Evolutionary conservation across 495 filamentous ascomycete genomes (phyloP).

Genomic region (Hyaloscypha hepaticicola): DNA sequence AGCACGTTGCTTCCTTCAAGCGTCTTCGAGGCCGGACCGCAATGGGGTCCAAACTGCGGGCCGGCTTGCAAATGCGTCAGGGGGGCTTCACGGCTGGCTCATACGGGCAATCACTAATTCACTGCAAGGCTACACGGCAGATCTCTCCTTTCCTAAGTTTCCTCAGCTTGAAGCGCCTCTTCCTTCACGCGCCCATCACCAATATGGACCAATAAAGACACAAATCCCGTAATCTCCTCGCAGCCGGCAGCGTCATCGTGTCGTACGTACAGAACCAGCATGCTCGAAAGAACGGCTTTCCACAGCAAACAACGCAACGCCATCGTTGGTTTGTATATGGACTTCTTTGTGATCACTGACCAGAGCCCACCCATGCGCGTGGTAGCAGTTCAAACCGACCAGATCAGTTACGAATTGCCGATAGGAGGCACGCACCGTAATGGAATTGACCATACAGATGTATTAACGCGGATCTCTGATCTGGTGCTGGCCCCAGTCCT

Average conservation of each 20-base stretch:
- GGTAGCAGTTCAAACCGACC: background rate
- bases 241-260: background rate
- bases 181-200: background rate
- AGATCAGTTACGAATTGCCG: background rate
- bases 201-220: background rate
- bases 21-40: background rate
- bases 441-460: background rate
- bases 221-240: background rate
- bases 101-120: background rate
- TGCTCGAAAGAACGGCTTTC: background rate
- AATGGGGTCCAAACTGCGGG: background rate
- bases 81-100: background rate
- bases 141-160: background rate
- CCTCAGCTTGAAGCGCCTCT: no score
- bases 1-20: constrained; percentile 5
- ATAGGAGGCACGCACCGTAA: background rate
- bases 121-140: constrained; percentile 1
- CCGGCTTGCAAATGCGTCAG: background rate
- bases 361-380: background rate
- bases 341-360: background rate
- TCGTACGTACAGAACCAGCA: background rate
- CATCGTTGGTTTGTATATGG: no score
- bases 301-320: background rate
- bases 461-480: background rate
- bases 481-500: background rate